Conservation (phyloP, 768 basidiomycete genomes). For the Rhizopogon vinicolor region DNA sequence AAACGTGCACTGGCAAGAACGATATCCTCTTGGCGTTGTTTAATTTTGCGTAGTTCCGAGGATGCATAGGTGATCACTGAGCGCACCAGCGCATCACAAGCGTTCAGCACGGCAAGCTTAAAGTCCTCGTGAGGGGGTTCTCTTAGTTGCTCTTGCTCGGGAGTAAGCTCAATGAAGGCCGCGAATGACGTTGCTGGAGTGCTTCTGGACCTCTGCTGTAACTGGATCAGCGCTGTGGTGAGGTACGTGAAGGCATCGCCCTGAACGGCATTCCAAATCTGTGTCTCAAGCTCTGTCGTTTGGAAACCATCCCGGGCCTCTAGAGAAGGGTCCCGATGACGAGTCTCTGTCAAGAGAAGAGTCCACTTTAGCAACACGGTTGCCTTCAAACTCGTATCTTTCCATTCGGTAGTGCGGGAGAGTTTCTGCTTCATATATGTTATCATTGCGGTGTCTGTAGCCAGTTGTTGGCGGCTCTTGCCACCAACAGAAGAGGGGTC, state of each 20-base stretch:
- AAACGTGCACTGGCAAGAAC: conserved; percentile 60
- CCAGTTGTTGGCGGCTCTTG: conserved; percentile 41
- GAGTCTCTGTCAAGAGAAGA: conserved; percentile 72
- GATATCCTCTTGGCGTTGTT: conserved; percentile 85
- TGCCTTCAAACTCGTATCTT: conserved; percentile 65
- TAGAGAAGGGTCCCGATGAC: conserved; percentile 62
- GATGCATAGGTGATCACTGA: conserved; percentile 73
- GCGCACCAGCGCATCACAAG: conserved; percentile 69
- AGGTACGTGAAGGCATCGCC: conserved; percentile 78
- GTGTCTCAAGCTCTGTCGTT: conserved; percentile 75
- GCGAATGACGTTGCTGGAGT: conserved; percentile 32
- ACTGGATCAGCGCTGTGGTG: conserved; percentile 49
- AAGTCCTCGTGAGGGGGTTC: conserved; percentile 39
- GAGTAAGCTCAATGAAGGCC: conserved; percentile 33
- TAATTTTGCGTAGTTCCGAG: conserved; percentile 80
- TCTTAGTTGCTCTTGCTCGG: conserved; percentile 32
- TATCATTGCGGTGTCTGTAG: conserved; percentile 42
- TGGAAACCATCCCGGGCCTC: conserved; percentile 63
- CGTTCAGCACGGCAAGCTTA: conserved; percentile 51
- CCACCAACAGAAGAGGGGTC: conserved; percentile 48
- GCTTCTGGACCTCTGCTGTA: conserved; percentile 35
- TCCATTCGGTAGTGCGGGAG: conserved; percentile 54
- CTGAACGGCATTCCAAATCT: conserved; percentile 81
- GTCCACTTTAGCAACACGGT: conserved; percentile 83
- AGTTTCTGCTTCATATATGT: conserved; percentile 59